These are phyloP conservation scores for Candida quercuum DNA, from an alignment of 805 yeast species.

Conservation along the genomic window DNA sequence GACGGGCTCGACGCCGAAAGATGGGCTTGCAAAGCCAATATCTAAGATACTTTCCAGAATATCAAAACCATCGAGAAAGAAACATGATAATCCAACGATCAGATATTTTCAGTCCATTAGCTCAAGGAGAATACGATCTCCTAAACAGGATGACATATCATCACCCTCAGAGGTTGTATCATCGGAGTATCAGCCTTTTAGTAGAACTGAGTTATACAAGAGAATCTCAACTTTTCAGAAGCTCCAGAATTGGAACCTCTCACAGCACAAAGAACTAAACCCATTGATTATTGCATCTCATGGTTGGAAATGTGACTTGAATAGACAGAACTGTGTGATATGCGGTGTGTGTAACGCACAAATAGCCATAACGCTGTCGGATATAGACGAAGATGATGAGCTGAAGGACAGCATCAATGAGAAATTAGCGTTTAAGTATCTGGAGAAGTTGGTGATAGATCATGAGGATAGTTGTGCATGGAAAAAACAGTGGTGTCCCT, in stretches of 20 bases:
- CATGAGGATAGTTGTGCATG: slow-evolving; percentile 21
- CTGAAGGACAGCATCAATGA: slow-evolving; percentile 6
- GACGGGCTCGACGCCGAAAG: too few species aligned
- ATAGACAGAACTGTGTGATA: slow-evolving; percentile 25
- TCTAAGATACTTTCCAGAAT: background rate
- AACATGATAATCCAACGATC: background rate
- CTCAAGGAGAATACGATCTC: background rate
- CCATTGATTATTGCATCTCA: slow-evolving; percentile 44
- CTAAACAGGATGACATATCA: too few species aligned
- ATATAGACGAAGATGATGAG: slow-evolving; percentile 5
- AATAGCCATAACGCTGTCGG: slow-evolving; percentile 24
- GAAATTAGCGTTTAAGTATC: slow-evolving; percentile 9
- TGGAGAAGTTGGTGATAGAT: slow-evolving; percentile 7
- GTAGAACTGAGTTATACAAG: slow-evolving; percentile 28
- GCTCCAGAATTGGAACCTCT: slow-evolving; percentile 42
- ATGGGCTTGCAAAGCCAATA: background rate
- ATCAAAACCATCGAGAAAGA: background rate
- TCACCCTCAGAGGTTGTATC: background rate
- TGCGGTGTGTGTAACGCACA: slow-evolving; percentile 30
- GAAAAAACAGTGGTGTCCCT: slow-evolving; percentile 16
- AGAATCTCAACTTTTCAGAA: slow-evolving; percentile 38
- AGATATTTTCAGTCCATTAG: background rate
- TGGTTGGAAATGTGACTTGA: slow-evolving; percentile 43
- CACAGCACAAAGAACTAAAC: slow-evolving; percentile 24
- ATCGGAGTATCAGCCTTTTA: slow-evolving; percentile 28